phyloP scores from a whole-genome alignment of 2,329 filamentous ascomycete species.

The Aspergillus piperis region DNA sequence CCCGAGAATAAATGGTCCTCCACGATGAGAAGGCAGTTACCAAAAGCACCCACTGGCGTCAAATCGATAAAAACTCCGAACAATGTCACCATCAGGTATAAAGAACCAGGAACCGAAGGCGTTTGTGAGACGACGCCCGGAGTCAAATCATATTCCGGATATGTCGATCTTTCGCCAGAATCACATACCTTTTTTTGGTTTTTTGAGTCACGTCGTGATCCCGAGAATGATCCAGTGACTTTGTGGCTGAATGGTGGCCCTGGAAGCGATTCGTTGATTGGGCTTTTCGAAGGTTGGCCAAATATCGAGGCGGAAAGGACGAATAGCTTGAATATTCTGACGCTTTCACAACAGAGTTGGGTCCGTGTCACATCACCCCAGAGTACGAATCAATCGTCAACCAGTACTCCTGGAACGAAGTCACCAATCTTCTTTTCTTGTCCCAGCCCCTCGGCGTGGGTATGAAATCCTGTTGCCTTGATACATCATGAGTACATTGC shows the following conservation, averaged over 20 bases:
- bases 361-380: conserved; percentile 48
- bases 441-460: conserved; percentile 63
- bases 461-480: conserved; percentile 17
- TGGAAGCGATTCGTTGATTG: conserved; percentile 46
- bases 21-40: conserved; percentile 34
- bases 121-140: conserved; percentile 58
- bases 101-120: conserved; percentile 54
- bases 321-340: conserved; percentile 16
- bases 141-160: conserved; percentile 59
- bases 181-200: conserved; percentile 59
- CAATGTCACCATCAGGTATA: conserved; percentile 59
- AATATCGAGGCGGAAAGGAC: neutral
- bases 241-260: conserved; percentile 48
- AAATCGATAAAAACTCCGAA: conserved; percentile 42
- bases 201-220: conserved; percentile 58
- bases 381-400: conserved; percentile 53
- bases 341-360: conserved; percentile 34
- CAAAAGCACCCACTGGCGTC: conserved; percentile 40
- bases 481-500: neutral
- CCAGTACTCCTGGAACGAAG: conserved; percentile 62
- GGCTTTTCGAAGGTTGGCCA: conserved; percentile 41
- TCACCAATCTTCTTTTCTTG: conserved; percentile 62
- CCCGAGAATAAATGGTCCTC: conserved; percentile 14
- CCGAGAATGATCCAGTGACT: conserved; percentile 45
- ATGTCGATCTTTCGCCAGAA: conserved; percentile 54